Evolutionary conservation across 2,329 filamentous ascomycete genomes (phyloP).

Genomic region (Nigrospora sphaerica): DNA sequence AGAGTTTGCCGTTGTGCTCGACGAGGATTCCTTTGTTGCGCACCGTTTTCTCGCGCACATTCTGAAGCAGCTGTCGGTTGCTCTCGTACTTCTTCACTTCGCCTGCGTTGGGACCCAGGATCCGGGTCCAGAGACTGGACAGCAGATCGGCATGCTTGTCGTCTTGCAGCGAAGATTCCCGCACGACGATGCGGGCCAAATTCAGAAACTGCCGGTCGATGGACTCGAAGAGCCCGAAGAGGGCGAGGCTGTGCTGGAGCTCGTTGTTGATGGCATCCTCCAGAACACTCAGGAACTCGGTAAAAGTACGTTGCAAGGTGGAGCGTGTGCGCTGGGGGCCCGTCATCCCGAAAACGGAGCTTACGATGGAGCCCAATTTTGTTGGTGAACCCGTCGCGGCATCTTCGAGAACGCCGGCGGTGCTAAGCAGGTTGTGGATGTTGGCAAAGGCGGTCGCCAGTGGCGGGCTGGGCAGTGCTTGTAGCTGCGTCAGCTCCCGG

Average conservation of each 20-base stretch:
- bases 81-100: slow-evolving; percentile 86
- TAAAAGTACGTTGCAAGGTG: slow-evolving; percentile 79
- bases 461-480: slow-evolving; percentile 51
- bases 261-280: slow-evolving; percentile 87
- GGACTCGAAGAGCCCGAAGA: slow-evolving; percentile 85
- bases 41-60: slow-evolving; percentile 75
- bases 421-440: slow-evolving; percentile 68
- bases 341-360: slow-evolving; percentile 71
- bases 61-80: slow-evolving; percentile 72
- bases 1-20: slow-evolving; percentile 77
- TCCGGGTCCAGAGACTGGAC: slow-evolving; percentile 75
- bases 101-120: slow-evolving; percentile 69
- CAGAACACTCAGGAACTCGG: slow-evolving; percentile 77
- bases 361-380: slow-evolving; percentile 60
- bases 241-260: slow-evolving; percentile 67
- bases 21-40: slow-evolving; percentile 81
- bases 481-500: slow-evolving; percentile 69
- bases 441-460: slow-evolving; percentile 74
- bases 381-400: slow-evolving; percentile 51
- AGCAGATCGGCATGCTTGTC: slow-evolving; percentile 75
- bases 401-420: slow-evolving; percentile 53
- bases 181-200: slow-evolving; percentile 75
- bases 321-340: slow-evolving; percentile 72
- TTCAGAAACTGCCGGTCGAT: slow-evolving; percentile 89
- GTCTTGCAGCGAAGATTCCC: slow-evolving; percentile 77